Percentiles rank a stretch among this genome's conserved stretches.
Conservation (phyloP, 1,139 yeast species). For the Eremothecium cymbalariae region DNA sequence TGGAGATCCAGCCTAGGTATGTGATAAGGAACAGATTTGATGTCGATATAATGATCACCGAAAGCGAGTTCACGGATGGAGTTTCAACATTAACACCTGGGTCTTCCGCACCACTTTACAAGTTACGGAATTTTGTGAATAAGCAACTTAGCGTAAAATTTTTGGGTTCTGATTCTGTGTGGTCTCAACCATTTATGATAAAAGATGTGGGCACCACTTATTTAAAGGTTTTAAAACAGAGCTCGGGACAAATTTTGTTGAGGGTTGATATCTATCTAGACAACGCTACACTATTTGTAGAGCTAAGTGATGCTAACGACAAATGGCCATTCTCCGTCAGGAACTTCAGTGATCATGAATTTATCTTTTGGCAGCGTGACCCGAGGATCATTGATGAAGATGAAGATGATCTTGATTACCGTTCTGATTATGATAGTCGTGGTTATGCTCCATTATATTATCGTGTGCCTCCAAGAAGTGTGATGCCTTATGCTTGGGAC, state of each 20-base stretch:
- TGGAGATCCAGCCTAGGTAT: conserved; percentile 77
- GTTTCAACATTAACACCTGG: conserved; percentile 53
- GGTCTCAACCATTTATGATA: conserved; percentile 86
- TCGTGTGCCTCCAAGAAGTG: conserved; percentile 78
- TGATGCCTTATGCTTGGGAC: conserved; percentile 98
- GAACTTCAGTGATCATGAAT: conserved; percentile 79
- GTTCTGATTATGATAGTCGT: conserved; percentile 57
- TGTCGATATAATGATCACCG: conserved; percentile 43
- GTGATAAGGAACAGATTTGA: conserved; percentile 56
- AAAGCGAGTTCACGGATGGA: conserved; percentile 43
- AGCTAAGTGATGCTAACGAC: conserved; percentile 61
- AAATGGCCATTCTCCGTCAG: conserved; percentile 91
- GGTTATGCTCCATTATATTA: conserved; percentile 65
- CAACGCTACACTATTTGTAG: conserved; percentile 71
- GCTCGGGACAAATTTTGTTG: conserved; percentile 58
- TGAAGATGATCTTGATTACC: conserved; percentile 13
- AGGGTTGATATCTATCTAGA: conserved; percentile 71
- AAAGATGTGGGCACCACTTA: conserved; percentile 77
- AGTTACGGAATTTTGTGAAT: conserved; percentile 24
- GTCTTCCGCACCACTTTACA: conserved; percentile 54
- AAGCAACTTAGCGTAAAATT: conserved; percentile 57
- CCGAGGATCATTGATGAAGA: conserved; percentile 47
- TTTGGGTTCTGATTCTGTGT: conserved; percentile 48
- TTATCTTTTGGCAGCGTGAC: conserved; percentile 76
- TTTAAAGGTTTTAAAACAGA: conserved; percentile 55